These are phyloP conservation scores for Cryptosporidium canis DNA, from an alignment of 169 alveolate genomes.

Conservation along the genomic window DNA sequence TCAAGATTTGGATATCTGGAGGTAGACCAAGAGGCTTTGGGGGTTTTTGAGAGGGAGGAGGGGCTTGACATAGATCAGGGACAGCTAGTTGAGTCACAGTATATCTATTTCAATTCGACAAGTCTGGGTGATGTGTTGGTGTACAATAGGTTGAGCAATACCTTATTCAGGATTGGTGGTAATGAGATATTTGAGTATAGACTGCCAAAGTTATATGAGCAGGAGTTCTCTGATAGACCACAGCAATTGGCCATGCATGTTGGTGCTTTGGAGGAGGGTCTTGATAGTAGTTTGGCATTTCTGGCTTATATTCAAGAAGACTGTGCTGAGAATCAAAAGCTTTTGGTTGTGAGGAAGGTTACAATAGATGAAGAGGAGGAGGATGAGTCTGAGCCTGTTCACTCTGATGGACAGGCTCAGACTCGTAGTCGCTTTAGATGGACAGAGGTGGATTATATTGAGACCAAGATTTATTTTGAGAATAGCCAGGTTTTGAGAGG, in stretches of 20 bases:
- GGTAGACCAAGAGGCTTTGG: not conserved
- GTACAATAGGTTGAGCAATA: slow-evolving; percentile 17
- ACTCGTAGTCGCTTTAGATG: not conserved
- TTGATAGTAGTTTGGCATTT: not conserved
- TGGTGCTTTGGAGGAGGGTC: not conserved
- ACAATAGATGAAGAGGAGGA: not conserved
- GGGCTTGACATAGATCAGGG: slow-evolving; percentile 2
- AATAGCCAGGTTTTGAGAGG: slow-evolving; percentile 22
- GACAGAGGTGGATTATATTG: slow-evolving; percentile 27
- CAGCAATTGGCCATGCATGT: not conserved
- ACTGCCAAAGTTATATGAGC: slow-evolving; percentile 20
- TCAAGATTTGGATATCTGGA: slow-evolving; percentile 24
- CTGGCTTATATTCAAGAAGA: slow-evolving; percentile 30
- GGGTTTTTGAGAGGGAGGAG: slow-evolving; percentile 34
- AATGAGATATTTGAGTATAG: not conserved
- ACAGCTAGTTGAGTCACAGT: slow-evolving; percentile 13
- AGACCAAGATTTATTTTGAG: not conserved
- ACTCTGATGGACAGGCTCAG: not conserved
- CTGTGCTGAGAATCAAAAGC: not conserved
- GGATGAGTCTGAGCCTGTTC: too few species aligned
- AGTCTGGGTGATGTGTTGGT: slow-evolving; percentile 24
- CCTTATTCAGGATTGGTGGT: not conserved
- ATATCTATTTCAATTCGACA: slow-evolving; percentile 52
- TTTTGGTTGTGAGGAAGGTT: slow-evolving; percentile 13
- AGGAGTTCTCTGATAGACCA: slow-evolving; percentile 12